These are phyloP conservation scores for Vigna hirtella DNA, from an alignment of 306 rosid genomes.

Conservation along the genomic window DNA sequence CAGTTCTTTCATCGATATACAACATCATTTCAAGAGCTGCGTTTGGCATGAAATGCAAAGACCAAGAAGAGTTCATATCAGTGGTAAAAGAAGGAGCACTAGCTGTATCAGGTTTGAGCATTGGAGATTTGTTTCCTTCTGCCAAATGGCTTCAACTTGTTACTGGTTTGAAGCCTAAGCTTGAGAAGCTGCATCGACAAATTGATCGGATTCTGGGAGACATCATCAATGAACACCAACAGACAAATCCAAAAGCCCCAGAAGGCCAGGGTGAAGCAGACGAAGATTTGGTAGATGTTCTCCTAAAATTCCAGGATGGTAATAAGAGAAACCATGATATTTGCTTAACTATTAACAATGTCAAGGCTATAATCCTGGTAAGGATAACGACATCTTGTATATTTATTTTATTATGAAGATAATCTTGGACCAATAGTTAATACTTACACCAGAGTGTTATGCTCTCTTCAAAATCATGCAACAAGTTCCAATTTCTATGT, in stretches of 20 bases:
- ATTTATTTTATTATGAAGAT: too few relatives aligned
- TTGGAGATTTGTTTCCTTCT: slow-evolving; percentile 7
- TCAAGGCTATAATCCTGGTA: not conserved
- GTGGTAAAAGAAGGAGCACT: not conserved
- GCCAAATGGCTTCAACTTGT: not conserved
- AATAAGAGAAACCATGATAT: not conserved
- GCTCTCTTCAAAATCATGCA: too few relatives aligned
- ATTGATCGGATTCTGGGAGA: not conserved
- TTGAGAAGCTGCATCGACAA: not conserved
- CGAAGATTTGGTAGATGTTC: slow-evolving; percentile 18
- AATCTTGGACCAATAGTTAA: too few relatives aligned
- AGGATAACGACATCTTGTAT: not conserved
- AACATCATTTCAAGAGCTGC: slow-evolving; percentile 31
- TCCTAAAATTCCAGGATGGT: not conserved
- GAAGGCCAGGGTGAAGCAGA: not conserved
- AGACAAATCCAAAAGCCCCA: not conserved
- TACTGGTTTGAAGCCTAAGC: not conserved
- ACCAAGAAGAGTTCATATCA: slow-evolving; percentile 5
- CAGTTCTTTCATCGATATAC: not conserved
- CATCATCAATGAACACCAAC: slow-evolving; percentile 3
- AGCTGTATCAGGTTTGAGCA: not conserved
- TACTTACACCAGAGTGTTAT: too few relatives aligned
- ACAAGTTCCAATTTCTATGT: too few relatives aligned
- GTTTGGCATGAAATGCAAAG: slow-evolving; percentile 26
- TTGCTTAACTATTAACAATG: not conserved